Percentiles rank a stretch among this genome's conserved stretches.
Evolutionary conservation across 1,284 basidiomycete genomes (phyloP).

Genomic region (Cutaneotrichosporon curvatum): DNA sequence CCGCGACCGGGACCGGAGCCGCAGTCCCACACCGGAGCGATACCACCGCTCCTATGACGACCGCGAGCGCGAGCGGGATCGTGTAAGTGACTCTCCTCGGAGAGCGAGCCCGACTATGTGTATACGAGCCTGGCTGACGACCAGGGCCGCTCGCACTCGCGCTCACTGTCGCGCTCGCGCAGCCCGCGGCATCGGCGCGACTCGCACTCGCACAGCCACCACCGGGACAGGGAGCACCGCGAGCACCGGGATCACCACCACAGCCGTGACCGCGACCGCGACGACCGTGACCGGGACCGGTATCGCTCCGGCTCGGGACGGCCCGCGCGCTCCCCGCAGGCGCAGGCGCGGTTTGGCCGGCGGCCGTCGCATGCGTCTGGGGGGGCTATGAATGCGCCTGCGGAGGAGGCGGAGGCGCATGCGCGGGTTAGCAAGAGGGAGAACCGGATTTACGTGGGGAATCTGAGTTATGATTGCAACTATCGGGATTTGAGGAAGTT

Average conservation of each 20-base stretch:
- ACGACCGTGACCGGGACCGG: conserved; percentile 2
- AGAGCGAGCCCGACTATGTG: background rate
- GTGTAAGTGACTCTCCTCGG: background rate
- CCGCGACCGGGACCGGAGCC: conserved; percentile 1
- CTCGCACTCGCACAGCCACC: conserved; percentile 1
- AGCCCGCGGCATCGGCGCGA: background rate
- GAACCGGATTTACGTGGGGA: conserved; percentile 96
- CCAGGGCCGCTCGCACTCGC: background rate
- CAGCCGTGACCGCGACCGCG: conserved; percentile 7
- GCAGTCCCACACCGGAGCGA: conserved; percentile 2
- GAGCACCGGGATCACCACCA: background rate
- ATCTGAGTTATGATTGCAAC: conserved; percentile 94
- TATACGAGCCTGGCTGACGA: background rate
- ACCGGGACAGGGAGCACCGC: conserved; percentile 8
- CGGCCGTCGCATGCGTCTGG: conserved; percentile 50
- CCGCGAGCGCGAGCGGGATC: conserved; percentile 3
- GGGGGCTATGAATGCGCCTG: conserved; percentile 82
- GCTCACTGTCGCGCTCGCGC: background rate
- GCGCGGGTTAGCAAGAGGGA: conserved; percentile 92
- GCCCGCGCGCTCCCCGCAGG: background rate
- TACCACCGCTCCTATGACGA: background rate
- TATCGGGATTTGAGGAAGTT: conserved; percentile 97
- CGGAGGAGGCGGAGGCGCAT: conserved; percentile 79
- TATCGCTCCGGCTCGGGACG: background rate
- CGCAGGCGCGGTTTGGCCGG: conserved; percentile 9